These are phyloP conservation scores for Dittrichia graveolens DNA, from an alignment of 129 eudicot genomes.

Conservation along the genomic window DNA sequence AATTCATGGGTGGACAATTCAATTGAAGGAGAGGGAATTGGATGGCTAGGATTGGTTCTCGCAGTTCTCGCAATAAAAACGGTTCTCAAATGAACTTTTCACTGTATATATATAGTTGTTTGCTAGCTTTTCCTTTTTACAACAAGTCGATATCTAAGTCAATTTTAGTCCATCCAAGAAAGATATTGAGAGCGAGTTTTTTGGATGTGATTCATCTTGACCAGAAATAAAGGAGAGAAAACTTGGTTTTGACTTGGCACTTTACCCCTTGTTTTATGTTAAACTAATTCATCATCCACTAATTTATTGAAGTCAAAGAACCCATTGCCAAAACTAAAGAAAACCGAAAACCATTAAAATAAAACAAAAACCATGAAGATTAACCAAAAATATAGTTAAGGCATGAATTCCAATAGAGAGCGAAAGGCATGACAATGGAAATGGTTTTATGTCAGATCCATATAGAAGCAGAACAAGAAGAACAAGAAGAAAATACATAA, in stretches of 20 bases:
- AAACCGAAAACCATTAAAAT: conserved; percentile 27
- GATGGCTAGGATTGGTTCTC: too few relatives aligned
- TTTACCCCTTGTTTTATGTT: conserved; percentile 25
- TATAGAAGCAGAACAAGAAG: conserved; percentile 15
- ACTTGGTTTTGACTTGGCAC: conserved; percentile 23
- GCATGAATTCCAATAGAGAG: conserved; percentile 26
- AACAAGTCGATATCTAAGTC: neutral
- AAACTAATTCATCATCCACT: conserved; percentile 32
- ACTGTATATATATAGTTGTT: neutral
- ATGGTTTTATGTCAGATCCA: conserved; percentile 22
- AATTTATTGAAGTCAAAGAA: conserved; percentile 18
- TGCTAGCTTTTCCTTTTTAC: neutral
- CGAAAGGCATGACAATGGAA: conserved; percentile 21
- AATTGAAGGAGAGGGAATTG: too few relatives aligned
- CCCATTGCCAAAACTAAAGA: conserved; percentile 25
- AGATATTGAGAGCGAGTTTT: conserved; percentile 13
- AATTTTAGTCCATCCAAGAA: conserved; percentile 2
- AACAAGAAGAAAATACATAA: conserved; percentile 14
- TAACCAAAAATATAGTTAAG: conserved; percentile 19
- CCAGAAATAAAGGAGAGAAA: conserved; percentile 12
- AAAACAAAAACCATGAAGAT: conserved; percentile 28
- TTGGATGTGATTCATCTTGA: conserved; percentile 22
- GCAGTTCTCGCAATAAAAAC: too few relatives aligned
- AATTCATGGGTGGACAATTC: too few relatives aligned
- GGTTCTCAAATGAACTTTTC: too few relatives aligned